Percentiles rank a stretch among this genome's conserved stretches.
phyloP scores from a whole-genome alignment of 108 stramenopile species.

The Cyclotella atomus region DNA sequence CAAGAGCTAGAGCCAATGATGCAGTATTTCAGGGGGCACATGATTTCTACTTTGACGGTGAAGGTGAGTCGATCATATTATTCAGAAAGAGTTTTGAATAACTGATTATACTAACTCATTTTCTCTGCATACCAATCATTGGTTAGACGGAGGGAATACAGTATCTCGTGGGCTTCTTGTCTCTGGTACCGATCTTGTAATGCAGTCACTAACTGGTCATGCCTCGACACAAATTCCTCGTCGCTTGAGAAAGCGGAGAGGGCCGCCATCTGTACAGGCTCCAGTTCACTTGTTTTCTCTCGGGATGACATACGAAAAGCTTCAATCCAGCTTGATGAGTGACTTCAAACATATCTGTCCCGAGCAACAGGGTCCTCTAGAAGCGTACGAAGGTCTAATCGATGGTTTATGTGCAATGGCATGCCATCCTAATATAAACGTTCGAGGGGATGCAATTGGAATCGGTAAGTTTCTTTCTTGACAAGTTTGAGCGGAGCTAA shows the following conservation, averaged over 20 bases:
- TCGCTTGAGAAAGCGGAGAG: conserved; percentile 54
- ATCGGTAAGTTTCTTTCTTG: background rate
- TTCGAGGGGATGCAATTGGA: conserved; percentile 75
- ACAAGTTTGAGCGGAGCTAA: background rate
- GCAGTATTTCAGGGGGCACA: conserved; percentile 32
- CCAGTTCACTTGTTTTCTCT: conserved; percentile 25
- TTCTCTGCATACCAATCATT: background rate
- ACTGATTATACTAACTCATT: background rate
- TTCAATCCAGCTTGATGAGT: conserved; percentile 17
- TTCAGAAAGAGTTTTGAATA: background rate
- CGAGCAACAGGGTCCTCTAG: conserved; percentile 37
- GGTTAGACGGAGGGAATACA: conserved; percentile 73
- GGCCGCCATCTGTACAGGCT: conserved; percentile 22
- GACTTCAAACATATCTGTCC: background rate
- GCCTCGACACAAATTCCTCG: conserved; percentile 83
- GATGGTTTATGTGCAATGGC: conserved; percentile 84
- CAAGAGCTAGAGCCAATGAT: conserved; percentile 51
- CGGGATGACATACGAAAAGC: conserved; percentile 39
- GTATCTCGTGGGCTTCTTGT: conserved; percentile 75
- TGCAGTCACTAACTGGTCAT: conserved; percentile 67
- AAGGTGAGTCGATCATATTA: conserved; percentile 26
- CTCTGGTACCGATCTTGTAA: conserved; percentile 67
- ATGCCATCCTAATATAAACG: conserved; percentile 87
- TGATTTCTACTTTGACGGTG: conserved; percentile 81
- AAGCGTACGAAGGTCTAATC: conserved; percentile 74